Evolutionary conservation across 805 yeast genomes (phyloP).

Genomic region (Groenewaldozyma tartarivorans): DNA sequence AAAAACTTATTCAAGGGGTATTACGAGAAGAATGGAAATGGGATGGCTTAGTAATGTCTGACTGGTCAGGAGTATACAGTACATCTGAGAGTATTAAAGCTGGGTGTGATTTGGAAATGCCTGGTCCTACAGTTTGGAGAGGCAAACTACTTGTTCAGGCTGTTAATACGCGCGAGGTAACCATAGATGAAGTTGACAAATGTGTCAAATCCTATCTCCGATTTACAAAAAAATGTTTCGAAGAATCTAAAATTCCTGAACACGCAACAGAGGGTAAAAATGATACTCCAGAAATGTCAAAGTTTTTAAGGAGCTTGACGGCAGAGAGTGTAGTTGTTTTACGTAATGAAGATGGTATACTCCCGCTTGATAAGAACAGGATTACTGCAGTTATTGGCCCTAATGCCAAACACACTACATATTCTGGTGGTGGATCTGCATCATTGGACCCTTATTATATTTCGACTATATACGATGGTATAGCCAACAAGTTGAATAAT

Average conservation of each 20-base stretch:
- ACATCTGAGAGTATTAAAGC: constrained; percentile 38
- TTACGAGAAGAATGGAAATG: constrained; percentile 49
- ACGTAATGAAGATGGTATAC: constrained; percentile 39
- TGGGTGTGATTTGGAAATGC: constrained; percentile 60
- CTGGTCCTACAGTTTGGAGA: constrained; percentile 48
- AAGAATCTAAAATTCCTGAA: constrained; percentile 34
- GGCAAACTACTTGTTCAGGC: constrained; percentile 34
- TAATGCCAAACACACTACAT: constrained; percentile 40
- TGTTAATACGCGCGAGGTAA: constrained; percentile 34
- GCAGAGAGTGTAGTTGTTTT: constrained; percentile 47
- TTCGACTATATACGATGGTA: constrained; percentile 41
- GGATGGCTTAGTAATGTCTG: constrained; percentile 50
- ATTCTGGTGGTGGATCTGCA: constrained; percentile 59
- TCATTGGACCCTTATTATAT: constrained; percentile 39
- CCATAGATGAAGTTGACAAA: constrained; percentile 34
- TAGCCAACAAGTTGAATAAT: constrained; percentile 25
- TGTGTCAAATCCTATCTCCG: constrained; percentile 40
- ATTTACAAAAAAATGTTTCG: constrained; percentile 35
- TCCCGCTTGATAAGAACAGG: constrained; percentile 39
- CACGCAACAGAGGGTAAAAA: constrained; percentile 33
- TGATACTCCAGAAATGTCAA: constrained; percentile 39
- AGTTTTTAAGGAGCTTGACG: constrained; percentile 35
- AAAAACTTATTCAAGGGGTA: constrained; percentile 35
- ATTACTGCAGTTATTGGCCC: constrained; percentile 50
- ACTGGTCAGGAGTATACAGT: constrained; percentile 54